Base-by-base conservation (phyloP, 805 yeast genomes). In the Teunomyces pallodes region DNA sequence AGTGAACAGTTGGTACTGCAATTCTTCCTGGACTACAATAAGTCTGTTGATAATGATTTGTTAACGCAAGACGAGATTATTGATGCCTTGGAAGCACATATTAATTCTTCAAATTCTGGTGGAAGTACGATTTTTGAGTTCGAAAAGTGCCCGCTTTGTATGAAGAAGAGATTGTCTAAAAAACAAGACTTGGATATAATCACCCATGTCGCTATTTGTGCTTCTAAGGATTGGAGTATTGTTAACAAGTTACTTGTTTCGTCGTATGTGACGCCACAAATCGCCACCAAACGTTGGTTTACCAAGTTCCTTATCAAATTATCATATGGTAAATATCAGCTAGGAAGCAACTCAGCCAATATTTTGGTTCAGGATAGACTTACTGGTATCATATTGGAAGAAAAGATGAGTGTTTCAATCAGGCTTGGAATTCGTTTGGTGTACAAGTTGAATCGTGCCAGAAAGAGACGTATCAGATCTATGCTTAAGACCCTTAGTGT, bases 321-420 rank as follows among this genome's bases (percentile, higher is more conserved):
- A 42, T 88, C 94, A 0, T 90, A 89, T 61, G 99, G 99, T 0
- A 86, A 86, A 57, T 86, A 90, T 62, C 82, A 83, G 43, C 67
- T 92, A 32, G 97, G 97, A 2, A 62, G 74, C 36, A 89, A 92
- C 61, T 90, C 95, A 42, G 99, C 97, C 8, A 92, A 92, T 60
- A 92, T 94, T 28, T 72, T 94, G 43, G 97, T 92, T 2, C 98
- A 94, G 64, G 97, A 94, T 63, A 75, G 99, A 51, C 74, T 79
- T 13, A 85, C 97, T 0, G 99, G 99, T 0, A 78, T 88, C 41
- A 82, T 92, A n/a, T 66, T 87, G 60, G 98, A 92, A 62, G 99
- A 92, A 59, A 90, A 90, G 58, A 92, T 94, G 87, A 84, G 91
- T 49, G 81, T 87, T 1, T 88, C 88, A 58, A 94, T 94, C 9